Evolutionary conservation across 1,284 basidiomycete species (phyloP).

Genomic region (Ceratobasidium theobromae): DNA sequence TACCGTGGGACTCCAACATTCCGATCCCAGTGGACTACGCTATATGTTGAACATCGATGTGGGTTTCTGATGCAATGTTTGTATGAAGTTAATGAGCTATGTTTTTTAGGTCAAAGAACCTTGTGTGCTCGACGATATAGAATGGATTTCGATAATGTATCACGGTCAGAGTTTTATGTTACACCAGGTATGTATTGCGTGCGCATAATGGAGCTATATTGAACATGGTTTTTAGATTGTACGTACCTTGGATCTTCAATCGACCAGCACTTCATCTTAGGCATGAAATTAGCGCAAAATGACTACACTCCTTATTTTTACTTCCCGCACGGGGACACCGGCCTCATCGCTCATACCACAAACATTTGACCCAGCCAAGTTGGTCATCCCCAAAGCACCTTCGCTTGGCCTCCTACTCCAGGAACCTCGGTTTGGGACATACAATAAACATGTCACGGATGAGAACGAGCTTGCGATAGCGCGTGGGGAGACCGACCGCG

Average conservation of each 20-base stretch:
- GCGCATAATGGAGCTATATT: background rate
- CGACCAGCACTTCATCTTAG: constrained; percentile 10
- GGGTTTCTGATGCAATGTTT: constrained; percentile 38
- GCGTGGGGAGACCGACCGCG: constrained; percentile 53
- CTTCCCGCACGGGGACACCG: constrained; percentile 74
- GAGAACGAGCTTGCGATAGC: constrained; percentile 45
- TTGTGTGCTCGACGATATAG: constrained; percentile 82
- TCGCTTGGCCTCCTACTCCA: constrained; percentile 94
- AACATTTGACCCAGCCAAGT: constrained; percentile 65
- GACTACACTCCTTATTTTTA: constrained; percentile 85
- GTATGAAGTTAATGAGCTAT: constrained; percentile 9
- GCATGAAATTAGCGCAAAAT: constrained; percentile 79
- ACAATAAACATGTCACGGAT: constrained; percentile 38
- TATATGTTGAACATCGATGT: constrained; percentile 87
- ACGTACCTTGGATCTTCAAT: constrained; percentile 41
- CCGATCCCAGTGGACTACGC: constrained; percentile 78
- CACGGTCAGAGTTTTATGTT: constrained; percentile 99
- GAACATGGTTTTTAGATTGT: constrained; percentile 45
- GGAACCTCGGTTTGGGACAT: constrained; percentile 45
- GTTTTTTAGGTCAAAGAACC: constrained; percentile 67
- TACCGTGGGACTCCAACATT: constrained; percentile 84
- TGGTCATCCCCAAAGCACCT: constrained; percentile 95
- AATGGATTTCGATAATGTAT: constrained; percentile 93
- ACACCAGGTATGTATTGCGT: constrained; percentile 67
- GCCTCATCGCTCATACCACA: constrained; percentile 40